phyloP scores from a whole-genome alignment of 805 yeast genomes.

The Metschnikowia borealis region DNA sequence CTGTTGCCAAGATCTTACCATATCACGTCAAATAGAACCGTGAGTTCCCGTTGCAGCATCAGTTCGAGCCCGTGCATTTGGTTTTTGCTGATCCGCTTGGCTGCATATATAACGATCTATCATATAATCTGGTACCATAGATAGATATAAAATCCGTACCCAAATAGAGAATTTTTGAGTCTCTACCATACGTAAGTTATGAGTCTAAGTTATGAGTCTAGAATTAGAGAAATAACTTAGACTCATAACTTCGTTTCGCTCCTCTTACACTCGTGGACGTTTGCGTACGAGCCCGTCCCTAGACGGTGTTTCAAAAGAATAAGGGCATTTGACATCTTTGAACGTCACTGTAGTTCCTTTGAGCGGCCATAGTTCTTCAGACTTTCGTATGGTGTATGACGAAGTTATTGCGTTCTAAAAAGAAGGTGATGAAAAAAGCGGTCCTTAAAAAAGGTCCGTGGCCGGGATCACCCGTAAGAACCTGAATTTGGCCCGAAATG shows the following conservation, averaged over 20 bases:
- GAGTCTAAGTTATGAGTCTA: too few relatives aligned
- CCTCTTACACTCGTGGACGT: conserved; percentile 48
- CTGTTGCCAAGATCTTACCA: too few relatives aligned
- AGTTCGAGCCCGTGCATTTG: too few relatives aligned
- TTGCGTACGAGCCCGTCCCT: conserved; percentile 45
- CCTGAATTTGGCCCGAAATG: conserved; percentile 8
- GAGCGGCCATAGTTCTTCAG: background rate
- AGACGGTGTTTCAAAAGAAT: conserved; percentile 24
- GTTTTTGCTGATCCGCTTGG: too few relatives aligned
- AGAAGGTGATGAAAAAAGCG: background rate
- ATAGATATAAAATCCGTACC: too few relatives aligned
- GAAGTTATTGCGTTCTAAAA: background rate
- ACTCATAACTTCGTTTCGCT: conserved; percentile 36
- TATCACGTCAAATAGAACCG: too few relatives aligned
- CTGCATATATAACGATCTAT: too few relatives aligned
- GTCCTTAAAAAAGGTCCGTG: background rate
- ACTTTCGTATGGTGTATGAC: background rate
- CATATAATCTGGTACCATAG: too few relatives aligned
- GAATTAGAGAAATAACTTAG: too few relatives aligned
- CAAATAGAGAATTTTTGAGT: too few relatives aligned
- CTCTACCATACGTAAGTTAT: too few relatives aligned
- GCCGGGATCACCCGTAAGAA: background rate
- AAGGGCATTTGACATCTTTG: conserved; percentile 26
- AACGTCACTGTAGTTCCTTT: background rate
- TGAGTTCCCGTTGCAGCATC: too few relatives aligned